Conservation (phyloP, 495 filamentous ascomycete species). For the Neurospora africana region DNA sequence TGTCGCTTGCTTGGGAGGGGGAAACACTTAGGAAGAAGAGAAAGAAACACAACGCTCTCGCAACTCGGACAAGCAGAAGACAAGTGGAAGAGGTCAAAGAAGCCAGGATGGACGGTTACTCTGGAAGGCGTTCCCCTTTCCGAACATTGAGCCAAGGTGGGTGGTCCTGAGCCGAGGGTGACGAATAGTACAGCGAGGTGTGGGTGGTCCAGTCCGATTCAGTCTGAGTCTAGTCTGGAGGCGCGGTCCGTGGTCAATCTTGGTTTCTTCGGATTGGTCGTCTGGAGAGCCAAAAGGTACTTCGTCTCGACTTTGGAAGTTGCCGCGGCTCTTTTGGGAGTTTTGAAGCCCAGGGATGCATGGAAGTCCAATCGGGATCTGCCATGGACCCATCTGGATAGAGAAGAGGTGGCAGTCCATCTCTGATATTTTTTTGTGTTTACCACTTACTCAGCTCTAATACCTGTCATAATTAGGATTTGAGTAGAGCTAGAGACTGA, state of each 20-base stretch:
- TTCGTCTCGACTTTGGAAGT: background rate
- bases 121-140: conserved; percentile 12
- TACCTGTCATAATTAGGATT: background rate
- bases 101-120: background rate
- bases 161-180: conserved; percentile 11
- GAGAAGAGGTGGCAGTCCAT: background rate
- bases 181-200: conserved; percentile 7
- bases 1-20: background rate
- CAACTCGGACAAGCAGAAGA: background rate
- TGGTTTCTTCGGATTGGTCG: background rate
- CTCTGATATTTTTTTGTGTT: background rate
- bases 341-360: background rate
- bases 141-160: conserved; percentile 1
- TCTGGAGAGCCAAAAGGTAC: background rate
- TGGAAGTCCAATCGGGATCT: background rate
- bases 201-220: background rate
- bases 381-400: background rate
- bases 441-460: background rate
- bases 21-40: background rate
- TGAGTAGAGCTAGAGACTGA: background rate
- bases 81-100: background rate
- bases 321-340: background rate
- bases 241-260: background rate
- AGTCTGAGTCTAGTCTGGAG: background rate
- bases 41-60: background rate